A percentile compares a stretch with the other conserved stretches of the same genome.
Evolutionary conservation across 345 rosid genomes (phyloP).

Genomic region (Salix brachista): DNA sequence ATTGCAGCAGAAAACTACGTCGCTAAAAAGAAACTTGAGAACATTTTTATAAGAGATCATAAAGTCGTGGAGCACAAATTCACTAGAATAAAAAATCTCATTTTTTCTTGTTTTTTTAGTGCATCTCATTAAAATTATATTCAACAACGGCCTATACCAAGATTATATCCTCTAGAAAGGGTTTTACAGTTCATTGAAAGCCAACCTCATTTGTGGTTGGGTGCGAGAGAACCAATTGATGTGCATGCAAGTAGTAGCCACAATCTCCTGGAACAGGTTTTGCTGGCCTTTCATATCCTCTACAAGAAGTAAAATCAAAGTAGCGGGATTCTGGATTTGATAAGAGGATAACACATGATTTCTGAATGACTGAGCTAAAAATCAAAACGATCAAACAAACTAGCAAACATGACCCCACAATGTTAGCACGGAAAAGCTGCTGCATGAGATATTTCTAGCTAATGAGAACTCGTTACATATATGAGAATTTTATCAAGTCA

Average conservation of each 20-base stretch:
- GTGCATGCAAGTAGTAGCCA: slow-evolving; percentile 85
- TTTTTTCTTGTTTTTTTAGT: neutral
- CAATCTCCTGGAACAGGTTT: slow-evolving; percentile 84
- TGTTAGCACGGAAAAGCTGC: neutral
- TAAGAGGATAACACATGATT: too few relatives aligned
- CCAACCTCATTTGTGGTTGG: slow-evolving; percentile 55
- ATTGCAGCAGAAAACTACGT: neutral
- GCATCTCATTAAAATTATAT: neutral
- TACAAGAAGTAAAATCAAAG: slow-evolving; percentile 18
- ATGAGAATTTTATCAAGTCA: too few relatives aligned
- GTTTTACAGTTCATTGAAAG: neutral
- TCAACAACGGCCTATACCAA: too few relatives aligned
- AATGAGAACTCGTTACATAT: neutral
- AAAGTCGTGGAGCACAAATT: neutral
- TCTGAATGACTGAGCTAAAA: too few relatives aligned
- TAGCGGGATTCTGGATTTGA: too few relatives aligned
- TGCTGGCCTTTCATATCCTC: slow-evolving; percentile 65
- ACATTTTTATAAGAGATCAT: neutral
- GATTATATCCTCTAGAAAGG: too few relatives aligned
- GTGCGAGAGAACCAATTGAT: slow-evolving; percentile 53
- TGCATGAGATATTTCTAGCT: neutral
- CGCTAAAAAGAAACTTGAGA: neutral
- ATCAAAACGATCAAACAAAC: too few relatives aligned
- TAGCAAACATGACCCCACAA: neutral
- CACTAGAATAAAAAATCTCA: neutral